Evolutionary conservation across 768 basidiomycete species (phyloP).

Genomic region (Hypholoma fasciculare): DNA sequence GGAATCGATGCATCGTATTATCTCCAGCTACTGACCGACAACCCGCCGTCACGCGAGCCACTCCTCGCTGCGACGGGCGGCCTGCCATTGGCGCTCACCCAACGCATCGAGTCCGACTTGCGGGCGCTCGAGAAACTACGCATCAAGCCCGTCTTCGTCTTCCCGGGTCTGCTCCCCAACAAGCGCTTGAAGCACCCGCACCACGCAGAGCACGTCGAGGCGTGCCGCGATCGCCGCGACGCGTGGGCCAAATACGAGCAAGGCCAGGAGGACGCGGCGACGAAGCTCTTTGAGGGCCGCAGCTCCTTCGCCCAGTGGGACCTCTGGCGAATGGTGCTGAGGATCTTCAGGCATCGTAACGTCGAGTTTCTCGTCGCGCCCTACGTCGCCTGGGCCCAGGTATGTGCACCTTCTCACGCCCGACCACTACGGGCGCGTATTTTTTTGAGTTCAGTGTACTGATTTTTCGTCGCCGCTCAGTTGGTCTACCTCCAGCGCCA

Average conservation of each 20-base stretch:
- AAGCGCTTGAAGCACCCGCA: conserved; percentile 69
- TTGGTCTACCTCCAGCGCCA: conserved; percentile 95
- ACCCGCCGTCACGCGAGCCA: conserved; percentile 79
- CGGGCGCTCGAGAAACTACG: conserved; percentile 85
- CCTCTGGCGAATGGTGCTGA: conserved; percentile 89
- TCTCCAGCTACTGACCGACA: conserved; percentile 75
- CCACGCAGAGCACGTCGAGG: conserved; percentile 59
- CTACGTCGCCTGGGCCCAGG: conserved; percentile 95
- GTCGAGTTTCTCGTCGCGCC: conserved; percentile 97
- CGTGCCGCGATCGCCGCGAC: conserved; percentile 72
- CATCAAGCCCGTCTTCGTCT: conserved; percentile 99
- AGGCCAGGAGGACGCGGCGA: conserved; percentile 88
- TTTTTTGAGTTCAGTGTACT: background rate
- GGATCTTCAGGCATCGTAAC: conserved; percentile 91
- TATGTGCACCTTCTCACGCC: conserved; percentile 37
- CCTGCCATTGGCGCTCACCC: conserved; percentile 83
- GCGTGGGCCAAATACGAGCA: conserved; percentile 95
- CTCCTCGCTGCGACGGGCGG: conserved; percentile 95
- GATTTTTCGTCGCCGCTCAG: conserved; percentile 37
- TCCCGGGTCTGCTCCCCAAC: conserved; percentile 83
- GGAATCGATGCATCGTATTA: conserved; percentile 97
- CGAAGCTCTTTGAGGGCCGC: conserved; percentile 78
- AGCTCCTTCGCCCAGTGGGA: conserved; percentile 81
- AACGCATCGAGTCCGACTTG: conserved; percentile 89
- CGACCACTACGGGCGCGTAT: conserved; percentile 4